phyloP scores from a whole-genome alignment of 225 moss, liverwort and hornwort species.

The Bryoerythrophyllum caledonicum region DNA sequence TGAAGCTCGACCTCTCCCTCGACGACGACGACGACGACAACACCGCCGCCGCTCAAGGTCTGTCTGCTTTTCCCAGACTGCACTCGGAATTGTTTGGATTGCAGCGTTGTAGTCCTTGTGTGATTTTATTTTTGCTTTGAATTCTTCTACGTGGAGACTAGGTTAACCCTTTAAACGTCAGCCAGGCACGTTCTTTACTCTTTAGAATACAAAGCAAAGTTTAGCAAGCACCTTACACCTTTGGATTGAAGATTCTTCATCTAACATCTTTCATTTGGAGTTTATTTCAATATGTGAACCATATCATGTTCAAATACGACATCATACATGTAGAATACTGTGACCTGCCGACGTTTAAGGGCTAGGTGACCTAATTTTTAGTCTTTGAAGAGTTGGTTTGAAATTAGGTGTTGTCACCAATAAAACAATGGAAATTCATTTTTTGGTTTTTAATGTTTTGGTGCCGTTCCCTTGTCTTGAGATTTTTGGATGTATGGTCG shows the following conservation, averaged over 20 bases:
- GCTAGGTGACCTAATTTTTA: background rate
- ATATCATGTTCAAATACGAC: too few relatives aligned
- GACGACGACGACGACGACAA: constrained; percentile 40
- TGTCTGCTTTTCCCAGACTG: background rate
- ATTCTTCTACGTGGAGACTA: background rate
- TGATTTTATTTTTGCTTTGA: background rate
- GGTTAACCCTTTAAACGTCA: too few relatives aligned
- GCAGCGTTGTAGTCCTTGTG: too few relatives aligned
- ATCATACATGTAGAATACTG: too few relatives aligned
- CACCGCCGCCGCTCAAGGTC: constrained; percentile 33
- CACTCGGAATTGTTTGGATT: background rate
- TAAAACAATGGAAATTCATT: too few relatives aligned
- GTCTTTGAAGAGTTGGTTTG: background rate
- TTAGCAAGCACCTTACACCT: too few relatives aligned
- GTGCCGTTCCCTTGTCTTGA: background rate
- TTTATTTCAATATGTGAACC: too few relatives aligned
- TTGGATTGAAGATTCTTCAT: too few relatives aligned
- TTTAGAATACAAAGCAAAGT: too few relatives aligned
- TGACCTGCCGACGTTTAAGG: too few relatives aligned
- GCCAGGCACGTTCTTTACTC: too few relatives aligned
- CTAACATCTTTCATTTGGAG: too few relatives aligned
- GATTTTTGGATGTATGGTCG: background rate
- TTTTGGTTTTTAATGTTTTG: background rate
- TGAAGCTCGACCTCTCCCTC: constrained; percentile 64
- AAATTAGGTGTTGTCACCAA: background rate